These are phyloP conservation scores for Hirschfeldia incana DNA, from an alignment of 345 rosid genomes.

Conservation along the genomic window DNA sequence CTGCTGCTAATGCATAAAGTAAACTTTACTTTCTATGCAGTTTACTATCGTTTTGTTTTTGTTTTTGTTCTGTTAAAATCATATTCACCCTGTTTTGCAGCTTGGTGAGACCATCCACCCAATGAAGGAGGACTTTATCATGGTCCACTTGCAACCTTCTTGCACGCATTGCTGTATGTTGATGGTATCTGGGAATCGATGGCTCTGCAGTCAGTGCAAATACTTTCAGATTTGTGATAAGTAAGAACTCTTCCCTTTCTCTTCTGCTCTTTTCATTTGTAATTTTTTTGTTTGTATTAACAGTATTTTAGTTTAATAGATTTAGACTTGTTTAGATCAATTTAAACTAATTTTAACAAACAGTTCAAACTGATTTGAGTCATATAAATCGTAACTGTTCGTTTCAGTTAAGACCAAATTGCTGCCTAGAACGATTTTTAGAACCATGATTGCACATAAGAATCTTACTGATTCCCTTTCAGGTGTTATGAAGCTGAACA, in stretches of 20 bases:
- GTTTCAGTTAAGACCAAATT: neutral
- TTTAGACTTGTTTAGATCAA: neutral
- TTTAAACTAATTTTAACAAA: neutral
- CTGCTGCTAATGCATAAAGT: slow-evolving; percentile 97
- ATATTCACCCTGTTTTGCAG: slow-evolving; percentile 45
- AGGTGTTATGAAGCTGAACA: slow-evolving; percentile 93
- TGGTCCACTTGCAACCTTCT: slow-evolving; percentile 97
- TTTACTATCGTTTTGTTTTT: neutral
- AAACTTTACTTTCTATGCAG: slow-evolving; percentile 30
- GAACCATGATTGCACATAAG: neutral
- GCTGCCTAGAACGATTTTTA: too few relatives aligned
- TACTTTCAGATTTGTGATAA: slow-evolving; percentile 90
- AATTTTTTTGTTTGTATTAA: neutral
- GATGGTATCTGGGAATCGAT: slow-evolving; percentile 89
- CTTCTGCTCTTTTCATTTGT: slow-evolving; percentile 1
- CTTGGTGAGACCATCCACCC: slow-evolving; percentile 99
- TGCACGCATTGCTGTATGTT: slow-evolving; percentile 88
- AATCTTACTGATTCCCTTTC: slow-evolving; percentile 15
- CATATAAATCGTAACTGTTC: neutral
- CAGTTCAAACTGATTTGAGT: neutral
- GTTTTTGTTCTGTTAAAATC: neutral
- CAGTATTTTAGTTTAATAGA: too few relatives aligned
- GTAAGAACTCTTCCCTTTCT: slow-evolving; percentile 47
- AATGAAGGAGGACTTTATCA: slow-evolving; percentile 99
- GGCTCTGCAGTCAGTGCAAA: slow-evolving; percentile 97